Evolutionary conservation across 2,329 filamentous ascomycete genomes (phyloP).

Genomic region (Aspergillus thermomutatus): DNA sequence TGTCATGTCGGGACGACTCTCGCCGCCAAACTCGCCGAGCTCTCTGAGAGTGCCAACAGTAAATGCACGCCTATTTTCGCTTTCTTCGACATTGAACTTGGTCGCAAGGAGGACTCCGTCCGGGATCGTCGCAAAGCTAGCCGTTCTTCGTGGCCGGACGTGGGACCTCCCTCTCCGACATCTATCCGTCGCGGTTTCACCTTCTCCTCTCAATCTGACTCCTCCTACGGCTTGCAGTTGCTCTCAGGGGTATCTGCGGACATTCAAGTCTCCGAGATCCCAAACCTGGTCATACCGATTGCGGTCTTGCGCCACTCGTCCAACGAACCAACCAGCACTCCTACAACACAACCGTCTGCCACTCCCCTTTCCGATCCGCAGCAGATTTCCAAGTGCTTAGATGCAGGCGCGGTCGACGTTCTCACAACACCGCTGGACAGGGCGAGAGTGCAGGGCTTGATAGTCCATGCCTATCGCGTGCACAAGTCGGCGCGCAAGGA

Average conservation of each 20-base stretch:
- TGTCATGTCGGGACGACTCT: conserved; percentile 53
- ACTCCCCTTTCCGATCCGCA: conserved; percentile 46
- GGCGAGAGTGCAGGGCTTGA: conserved; percentile 70
- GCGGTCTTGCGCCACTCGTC: conserved; percentile 41
- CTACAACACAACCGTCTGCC: conserved; percentile 20
- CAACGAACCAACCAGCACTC: conserved; percentile 12
- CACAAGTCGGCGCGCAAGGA: conserved; percentile 73
- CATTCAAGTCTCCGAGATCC: conserved; percentile 48
- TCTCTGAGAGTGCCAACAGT: conserved; percentile 45
- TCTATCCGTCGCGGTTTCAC: conserved; percentile 39
- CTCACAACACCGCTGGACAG: conserved; percentile 73
- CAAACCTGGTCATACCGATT: conserved; percentile 49
- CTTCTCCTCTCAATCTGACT: conserved; percentile 42
- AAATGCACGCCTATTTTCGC: conserved; percentile 55
- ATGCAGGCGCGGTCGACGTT: conserved; percentile 83
- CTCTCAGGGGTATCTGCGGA: conserved; percentile 48
- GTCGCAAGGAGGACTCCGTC: conserved; percentile 34
- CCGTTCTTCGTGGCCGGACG: conserved; percentile 29
- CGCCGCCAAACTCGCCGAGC: conserved; percentile 50
- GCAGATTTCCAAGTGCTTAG: conserved; percentile 69
- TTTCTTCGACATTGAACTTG: conserved; percentile 51
- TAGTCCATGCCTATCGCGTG: conserved; percentile 78
- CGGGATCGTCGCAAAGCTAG: conserved; percentile 28
- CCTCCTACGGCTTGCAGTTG: conserved; percentile 48
- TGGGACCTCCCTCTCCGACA: conserved; percentile 27